Base-by-base conservation (phyloP, 345 rosid species). In the Durio zibethinus region DNA sequence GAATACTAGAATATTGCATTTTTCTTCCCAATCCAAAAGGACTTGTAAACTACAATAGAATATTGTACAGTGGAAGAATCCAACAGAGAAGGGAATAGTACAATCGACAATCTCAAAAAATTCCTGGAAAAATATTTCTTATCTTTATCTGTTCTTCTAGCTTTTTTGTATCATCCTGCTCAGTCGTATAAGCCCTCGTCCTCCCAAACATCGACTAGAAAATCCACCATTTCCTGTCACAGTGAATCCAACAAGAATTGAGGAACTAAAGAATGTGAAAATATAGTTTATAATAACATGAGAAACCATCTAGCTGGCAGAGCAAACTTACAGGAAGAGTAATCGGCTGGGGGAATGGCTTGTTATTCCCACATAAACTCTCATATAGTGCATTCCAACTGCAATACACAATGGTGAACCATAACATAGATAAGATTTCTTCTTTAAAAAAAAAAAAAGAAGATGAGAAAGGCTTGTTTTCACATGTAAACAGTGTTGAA, bases 321-420 rank as follows among this genome's bases (percentile, higher is more conserved):
- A 54, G 23, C 59, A 10, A 52, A 83, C 94, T 86, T 88, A 93
- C 97, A 62, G 93, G 79, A 29, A 93, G 94, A 63, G 93, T 93
- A 71, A 89, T 84, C 18, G 88, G 89, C 57, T 83, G 86, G 5
- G 89, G 83, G 50, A 90, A 91, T 20, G 88, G 83, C 80, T 87
- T 91, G 78, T 82, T 85, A 56, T 77, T 78, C 76, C 91, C 90
- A 43, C 85, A 85, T 50, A 91, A 83, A 80, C 82, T 84, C 79
- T 91, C 94, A 60, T 90, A 91, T 70, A 85, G 87, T 53, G 90
- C 87, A 83, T 84, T 86, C 93, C 91, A 85, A 77, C 96, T 91
- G 82, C 80, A 75, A 52, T 70, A 76, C 16, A 43, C 2, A 57
- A 38, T 10, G 31, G 43, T 11, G 40, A 48, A 4, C 62, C 1